Percentiles rank a stretch among this genome's conserved stretches.
Conservation (phyloP, 2,329 filamentous ascomycete species). For the Aureobasidium lini region DNA sequence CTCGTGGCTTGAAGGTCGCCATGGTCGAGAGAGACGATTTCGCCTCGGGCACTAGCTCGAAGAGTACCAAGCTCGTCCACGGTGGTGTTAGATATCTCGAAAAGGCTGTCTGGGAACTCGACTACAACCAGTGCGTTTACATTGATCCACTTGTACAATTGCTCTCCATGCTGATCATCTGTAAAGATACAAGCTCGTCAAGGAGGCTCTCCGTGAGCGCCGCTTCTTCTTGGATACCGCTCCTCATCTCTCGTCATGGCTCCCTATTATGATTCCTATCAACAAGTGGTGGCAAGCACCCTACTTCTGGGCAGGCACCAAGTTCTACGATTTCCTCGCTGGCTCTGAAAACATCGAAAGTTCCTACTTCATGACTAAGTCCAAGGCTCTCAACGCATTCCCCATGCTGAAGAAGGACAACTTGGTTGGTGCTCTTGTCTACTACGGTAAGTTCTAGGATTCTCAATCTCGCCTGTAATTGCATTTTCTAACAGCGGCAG, state of each 20-base stretch:
- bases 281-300: slow-evolving; percentile 79
- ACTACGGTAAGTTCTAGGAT: slow-evolving; percentile 53
- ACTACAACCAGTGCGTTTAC: slow-evolving; percentile 62
- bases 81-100: slow-evolving; percentile 79
- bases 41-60: slow-evolving; percentile 72
- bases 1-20: slow-evolving; percentile 70
- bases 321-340: slow-evolving; percentile 78
- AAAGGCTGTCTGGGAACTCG: slow-evolving; percentile 78
- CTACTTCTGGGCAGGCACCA: slow-evolving; percentile 71
- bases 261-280: slow-evolving; percentile 76
- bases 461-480: not conserved
- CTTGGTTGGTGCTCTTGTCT: slow-evolving; percentile 74
- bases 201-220: slow-evolving; percentile 73
- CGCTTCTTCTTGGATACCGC: slow-evolving; percentile 79
- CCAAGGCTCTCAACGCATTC: slow-evolving; percentile 78
- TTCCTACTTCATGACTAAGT: slow-evolving; percentile 80
- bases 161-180: slow-evolving; percentile 10
- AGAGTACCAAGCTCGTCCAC: slow-evolving; percentile 82
- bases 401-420: slow-evolving; percentile 79
- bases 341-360: slow-evolving; percentile 82
- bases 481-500: slow-evolving; percentile 30
- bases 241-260: slow-evolving; percentile 70
- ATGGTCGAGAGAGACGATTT: slow-evolving; percentile 80
- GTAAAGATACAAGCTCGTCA: slow-evolving; percentile 58
- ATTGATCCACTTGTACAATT: not conserved